Evolutionary conservation across 164 flowering plant genomes (phyloP).

Genomic region (Annona squamosa): DNA sequence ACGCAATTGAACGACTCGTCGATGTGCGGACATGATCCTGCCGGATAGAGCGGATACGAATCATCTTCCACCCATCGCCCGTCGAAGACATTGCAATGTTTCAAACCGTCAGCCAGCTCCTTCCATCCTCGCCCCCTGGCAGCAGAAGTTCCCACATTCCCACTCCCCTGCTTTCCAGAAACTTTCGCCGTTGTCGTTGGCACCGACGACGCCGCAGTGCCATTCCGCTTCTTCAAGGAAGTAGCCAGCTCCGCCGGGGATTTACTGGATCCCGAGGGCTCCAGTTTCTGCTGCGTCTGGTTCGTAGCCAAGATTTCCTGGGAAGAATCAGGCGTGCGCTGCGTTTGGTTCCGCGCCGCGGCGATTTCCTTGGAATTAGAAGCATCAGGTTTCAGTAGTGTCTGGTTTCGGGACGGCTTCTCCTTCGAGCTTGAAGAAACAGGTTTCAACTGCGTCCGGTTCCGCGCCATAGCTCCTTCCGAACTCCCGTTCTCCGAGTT

Average conservation of each 20-base stretch:
- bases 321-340: not conserved
- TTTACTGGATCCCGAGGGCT: not conserved
- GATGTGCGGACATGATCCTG: constrained; percentile 71
- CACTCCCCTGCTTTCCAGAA: constrained; percentile 21
- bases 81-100: constrained; percentile 63
- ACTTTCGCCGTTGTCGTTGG: too few species aligned
- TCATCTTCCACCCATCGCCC: constrained; percentile 89
- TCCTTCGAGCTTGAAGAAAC: not conserved
- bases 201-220: not conserved
- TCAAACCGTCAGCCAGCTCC: constrained; percentile 30
- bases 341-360: not conserved
- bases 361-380: not conserved
- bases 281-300: not conserved
- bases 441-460: not conserved
- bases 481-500: not conserved
- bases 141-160: not conserved
- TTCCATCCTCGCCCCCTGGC: constrained; percentile 5
- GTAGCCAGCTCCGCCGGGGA: constrained; percentile 15
- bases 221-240: constrained; percentile 19
- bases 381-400: not conserved
- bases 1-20: constrained; percentile 82
- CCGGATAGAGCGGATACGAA: constrained; percentile 71
- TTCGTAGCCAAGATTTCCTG: not conserved
- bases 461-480: not conserved
- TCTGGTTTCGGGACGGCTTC: not conserved